Evolutionary conservation across 108 stramenopile species (phyloP).

Genomic region (Nannochloropsis gaditana): DNA sequence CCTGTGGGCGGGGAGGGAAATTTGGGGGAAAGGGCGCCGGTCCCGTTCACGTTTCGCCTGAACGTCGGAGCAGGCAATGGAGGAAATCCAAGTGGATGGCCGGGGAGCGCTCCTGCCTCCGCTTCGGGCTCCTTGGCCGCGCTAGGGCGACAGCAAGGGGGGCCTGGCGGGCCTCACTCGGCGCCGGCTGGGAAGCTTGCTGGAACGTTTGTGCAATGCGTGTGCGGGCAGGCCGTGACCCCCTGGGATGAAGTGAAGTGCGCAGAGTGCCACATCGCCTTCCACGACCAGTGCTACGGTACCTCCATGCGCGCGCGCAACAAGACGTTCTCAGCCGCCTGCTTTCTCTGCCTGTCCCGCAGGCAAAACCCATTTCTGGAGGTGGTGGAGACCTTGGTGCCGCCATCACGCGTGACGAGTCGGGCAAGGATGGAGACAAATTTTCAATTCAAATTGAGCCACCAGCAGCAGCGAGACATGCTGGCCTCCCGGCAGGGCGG

Average conservation of each 20-base stretch:
- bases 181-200: too few relatives aligned
- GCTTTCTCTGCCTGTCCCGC: neutral
- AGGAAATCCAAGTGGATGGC: neutral
- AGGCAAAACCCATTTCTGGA: neutral
- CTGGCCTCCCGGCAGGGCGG: neutral
- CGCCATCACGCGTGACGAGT: neutral
- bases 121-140: neutral
- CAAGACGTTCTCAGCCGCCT: neutral
- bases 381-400: neutral
- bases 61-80: neutral
- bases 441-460: neutral
- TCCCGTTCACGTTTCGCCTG: too few relatives aligned
- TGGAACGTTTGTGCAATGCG: neutral
- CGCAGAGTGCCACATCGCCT: neutral
- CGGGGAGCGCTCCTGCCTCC: neutral
- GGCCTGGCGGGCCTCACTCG: neutral
- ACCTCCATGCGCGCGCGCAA: slow-evolving; percentile 3
- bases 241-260: neutral
- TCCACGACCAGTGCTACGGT: slow-evolving; percentile 1
- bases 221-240: neutral
- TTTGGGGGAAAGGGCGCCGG: too few relatives aligned
- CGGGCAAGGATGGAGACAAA: neutral
- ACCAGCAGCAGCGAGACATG: neutral
- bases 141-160: neutral
- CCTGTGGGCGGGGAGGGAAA: too few relatives aligned